Evolutionary conservation across 2,329 filamentous ascomycete species (phyloP).

Genomic region (Alternaria novae-zelandiae): DNA sequence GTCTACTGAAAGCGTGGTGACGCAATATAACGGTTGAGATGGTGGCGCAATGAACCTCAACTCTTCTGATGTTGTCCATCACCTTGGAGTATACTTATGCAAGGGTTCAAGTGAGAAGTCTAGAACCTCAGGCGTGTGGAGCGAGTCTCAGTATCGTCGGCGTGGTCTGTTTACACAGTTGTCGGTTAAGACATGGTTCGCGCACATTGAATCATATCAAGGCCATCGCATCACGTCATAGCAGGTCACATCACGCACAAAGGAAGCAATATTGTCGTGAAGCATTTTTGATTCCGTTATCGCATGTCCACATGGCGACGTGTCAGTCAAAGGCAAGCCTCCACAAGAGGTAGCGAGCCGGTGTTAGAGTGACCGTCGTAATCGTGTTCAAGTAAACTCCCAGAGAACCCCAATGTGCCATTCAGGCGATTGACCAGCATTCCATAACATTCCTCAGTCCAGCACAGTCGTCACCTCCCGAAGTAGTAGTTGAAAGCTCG

Average conservation of each 20-base stretch:
- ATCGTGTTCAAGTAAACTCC: slow-evolving; percentile 43
- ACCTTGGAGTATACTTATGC: too few relatives aligned
- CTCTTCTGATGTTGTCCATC: too few relatives aligned
- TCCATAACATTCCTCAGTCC: slow-evolving; percentile 35
- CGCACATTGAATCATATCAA: not conserved
- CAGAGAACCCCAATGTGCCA: slow-evolving; percentile 39
- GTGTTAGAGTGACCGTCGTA: slow-evolving; percentile 47
- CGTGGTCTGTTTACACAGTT: not conserved
- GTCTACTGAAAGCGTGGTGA: not conserved
- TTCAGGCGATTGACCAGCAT: slow-evolving; percentile 41
- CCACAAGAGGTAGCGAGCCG: slow-evolving; percentile 34
- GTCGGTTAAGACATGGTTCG: not conserved
- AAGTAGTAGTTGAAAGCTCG: slow-evolving; percentile 30
- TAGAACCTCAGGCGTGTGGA: not conserved
- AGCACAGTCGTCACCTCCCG: slow-evolving; percentile 33
- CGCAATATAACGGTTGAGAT: too few relatives aligned
- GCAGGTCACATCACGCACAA: slow-evolving; percentile 12
- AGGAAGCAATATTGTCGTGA: slow-evolving; percentile 39
- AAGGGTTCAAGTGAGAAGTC: not conserved
- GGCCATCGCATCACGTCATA: not conserved
- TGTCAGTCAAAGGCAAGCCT: slow-evolving; percentile 45
- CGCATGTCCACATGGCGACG: slow-evolving; percentile 46
- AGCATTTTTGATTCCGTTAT: slow-evolving; percentile 46
- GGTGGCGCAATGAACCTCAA: too few relatives aligned
- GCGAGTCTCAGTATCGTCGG: not conserved